Base-by-base conservation (phyloP, 1,284 basidiomycete genomes). In the Thelephora terrestris region DNA sequence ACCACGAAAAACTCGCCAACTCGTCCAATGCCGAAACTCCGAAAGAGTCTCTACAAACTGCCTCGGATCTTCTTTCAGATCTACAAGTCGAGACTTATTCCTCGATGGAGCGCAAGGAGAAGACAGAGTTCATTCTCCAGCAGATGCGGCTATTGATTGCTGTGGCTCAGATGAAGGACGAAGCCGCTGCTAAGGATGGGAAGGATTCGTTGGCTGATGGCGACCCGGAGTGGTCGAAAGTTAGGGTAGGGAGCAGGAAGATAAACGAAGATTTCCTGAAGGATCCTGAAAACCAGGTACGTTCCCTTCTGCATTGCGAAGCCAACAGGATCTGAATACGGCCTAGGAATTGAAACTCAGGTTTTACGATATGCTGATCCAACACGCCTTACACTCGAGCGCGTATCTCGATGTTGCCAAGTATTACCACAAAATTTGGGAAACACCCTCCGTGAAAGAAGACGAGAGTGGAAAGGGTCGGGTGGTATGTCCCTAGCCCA, bases 71-170 rank as follows among this genome's bases (percentile, higher is more conserved):
- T 27, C 75, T 99, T 53, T 88, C 87, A 46, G 96, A 99, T 48
- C 80, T 99, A 1, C 93, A 97, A 68, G 94, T 99, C 40, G 96
- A 99, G 70, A 99, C 96, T 2, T 99, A 98, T 63, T 96, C 93
- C 21, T 92, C 89, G 12, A 98, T 99, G 95, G 91, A 97, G 57
- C 82, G 94, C 54, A 73, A 90, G 58, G 96, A 99, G 68, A 99
- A 99, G 75, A 96, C 91, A 9, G 92, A 98, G 62, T 98, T 99
- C 61, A 91, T 99, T 56, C 71, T 99, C 38, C 95, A 99, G 67
- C 96, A 99, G 66, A 99, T 99, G 93, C 78, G 96, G 47, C 67
- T 99, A 46, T 64, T 90, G 58, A 78, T 86, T 45, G 71, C 76
- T 27, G 76, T 90, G 23, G 86, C 87, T 23, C 73, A 77, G 45